A percentile compares a stretch with the other conserved stretches of the same genome.
Evolutionary conservation across 768 basidiomycete genomes (phyloP).

Genomic region (Mycena rebaudengoi): DNA sequence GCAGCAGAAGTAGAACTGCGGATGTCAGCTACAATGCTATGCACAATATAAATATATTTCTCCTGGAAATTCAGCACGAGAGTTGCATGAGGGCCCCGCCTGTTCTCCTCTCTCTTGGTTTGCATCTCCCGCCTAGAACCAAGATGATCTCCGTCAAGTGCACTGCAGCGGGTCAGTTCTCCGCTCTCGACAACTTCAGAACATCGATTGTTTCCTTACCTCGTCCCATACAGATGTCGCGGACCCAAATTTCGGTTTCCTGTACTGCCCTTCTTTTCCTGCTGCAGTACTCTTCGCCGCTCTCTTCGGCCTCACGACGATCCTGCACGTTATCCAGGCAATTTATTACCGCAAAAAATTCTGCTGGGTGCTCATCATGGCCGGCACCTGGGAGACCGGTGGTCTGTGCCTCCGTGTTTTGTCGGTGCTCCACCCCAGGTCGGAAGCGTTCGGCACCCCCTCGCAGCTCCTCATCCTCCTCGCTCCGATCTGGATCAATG

Average conservation of each 20-base stretch:
- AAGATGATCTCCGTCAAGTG: too few species aligned
- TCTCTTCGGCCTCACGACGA: slow-evolving; percentile 27
- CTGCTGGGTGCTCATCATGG: slow-evolving; percentile 36
- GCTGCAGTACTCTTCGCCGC: slow-evolving; percentile 28
- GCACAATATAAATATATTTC: too few species aligned
- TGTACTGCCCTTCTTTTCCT: slow-evolving; percentile 30
- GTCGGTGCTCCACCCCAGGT: slow-evolving; percentile 14
- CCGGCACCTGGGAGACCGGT: slow-evolving; percentile 27
- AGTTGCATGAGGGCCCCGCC: too few species aligned
- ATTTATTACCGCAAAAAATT: slow-evolving; percentile 29
- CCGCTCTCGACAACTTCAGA: too few species aligned
- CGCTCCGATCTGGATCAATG: slow-evolving; percentile 34
- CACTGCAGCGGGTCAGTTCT: too few species aligned
- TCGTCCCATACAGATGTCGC: too few species aligned
- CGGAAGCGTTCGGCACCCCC: neutral
- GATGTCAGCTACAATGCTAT: too few species aligned
- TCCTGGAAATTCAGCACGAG: too few species aligned
- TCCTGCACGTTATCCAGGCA: slow-evolving; percentile 28
- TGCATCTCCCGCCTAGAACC: too few species aligned
- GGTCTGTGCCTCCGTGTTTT: slow-evolving; percentile 26
- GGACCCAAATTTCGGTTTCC: slow-evolving; percentile 19
- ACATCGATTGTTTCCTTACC: too few species aligned
- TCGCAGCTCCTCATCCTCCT: slow-evolving; percentile 34
- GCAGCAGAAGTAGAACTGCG: too few species aligned
- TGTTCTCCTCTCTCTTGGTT: too few species aligned